phyloP scores from a whole-genome alignment of 331 rosid genomes.

The Pyracantha coccinea region DNA sequence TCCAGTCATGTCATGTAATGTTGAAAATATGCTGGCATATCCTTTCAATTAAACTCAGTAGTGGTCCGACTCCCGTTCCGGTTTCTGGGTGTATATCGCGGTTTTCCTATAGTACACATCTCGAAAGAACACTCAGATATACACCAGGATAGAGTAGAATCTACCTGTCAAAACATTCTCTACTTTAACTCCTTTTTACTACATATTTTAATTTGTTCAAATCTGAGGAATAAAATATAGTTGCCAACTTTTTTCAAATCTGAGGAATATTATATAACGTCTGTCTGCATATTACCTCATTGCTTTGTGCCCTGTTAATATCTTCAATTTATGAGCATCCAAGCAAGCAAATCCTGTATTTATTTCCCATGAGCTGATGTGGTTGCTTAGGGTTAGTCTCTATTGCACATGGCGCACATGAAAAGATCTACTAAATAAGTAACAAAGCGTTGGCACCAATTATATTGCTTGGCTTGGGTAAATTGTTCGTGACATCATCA shows the following conservation, averaged over 20 bases:
- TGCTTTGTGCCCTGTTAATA: constrained; percentile 1
- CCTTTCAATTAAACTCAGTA: neutral
- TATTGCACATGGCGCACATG: constrained; percentile 25
- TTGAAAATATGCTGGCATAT: neutral
- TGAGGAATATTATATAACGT: neutral
- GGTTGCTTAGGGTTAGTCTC: neutral
- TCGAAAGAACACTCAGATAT: too few relatives aligned
- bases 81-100: too few relatives aligned
- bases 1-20: neutral
- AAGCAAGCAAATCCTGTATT: constrained; percentile 6
- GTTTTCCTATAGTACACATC: too few relatives aligned
- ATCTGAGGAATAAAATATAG: too few relatives aligned
- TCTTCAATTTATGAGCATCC: constrained; percentile 1
- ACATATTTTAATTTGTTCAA: too few relatives aligned
- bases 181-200: neutral
- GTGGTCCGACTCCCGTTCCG: neutral
- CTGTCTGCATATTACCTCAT: neutral
- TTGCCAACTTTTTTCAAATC: neutral
- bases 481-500: neutral
- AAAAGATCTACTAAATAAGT: neutral
- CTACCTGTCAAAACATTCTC: neutral
- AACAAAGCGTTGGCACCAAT: neutral
- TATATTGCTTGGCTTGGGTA: neutral
- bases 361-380: constrained; percentile 1
- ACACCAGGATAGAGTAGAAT: neutral